Percentiles rank a stretch among this genome's conserved stretches.
Conservation (phyloP, 1,284 basidiomycete genomes). For the Leccinum solheimii region DNA sequence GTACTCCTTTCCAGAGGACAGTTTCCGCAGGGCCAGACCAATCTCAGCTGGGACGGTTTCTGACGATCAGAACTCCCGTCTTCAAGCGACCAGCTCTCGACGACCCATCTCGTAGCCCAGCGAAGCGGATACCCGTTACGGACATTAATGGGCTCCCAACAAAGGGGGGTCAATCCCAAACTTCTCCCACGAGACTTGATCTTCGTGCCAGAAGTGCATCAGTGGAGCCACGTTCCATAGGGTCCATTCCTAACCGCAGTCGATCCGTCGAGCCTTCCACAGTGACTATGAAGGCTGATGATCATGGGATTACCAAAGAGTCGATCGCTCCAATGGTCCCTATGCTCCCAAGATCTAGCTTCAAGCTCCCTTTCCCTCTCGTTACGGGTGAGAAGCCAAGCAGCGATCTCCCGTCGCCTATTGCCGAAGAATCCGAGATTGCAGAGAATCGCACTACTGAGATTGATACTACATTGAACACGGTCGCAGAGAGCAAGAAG, state of each 20-base stretch:
- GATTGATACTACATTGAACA: not conserved
- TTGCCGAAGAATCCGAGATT: conserved; percentile 34
- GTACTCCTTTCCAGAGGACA: conserved; percentile 49
- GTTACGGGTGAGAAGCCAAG: conserved; percentile 22
- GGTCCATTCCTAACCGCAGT: conserved; percentile 23
- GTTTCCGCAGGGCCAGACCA: conserved; percentile 17
- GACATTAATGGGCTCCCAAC: conserved; percentile 33
- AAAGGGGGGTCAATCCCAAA: conserved; percentile 23
- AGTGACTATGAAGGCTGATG: conserved; percentile 8
- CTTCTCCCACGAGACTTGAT: conserved; percentile 22
- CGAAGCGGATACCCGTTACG: conserved; percentile 50
- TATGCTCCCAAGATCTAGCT: conserved; percentile 20
- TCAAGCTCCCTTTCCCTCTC: conserved; percentile 49
- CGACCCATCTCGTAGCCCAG: conserved; percentile 51
- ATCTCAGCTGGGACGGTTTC: conserved; percentile 12
- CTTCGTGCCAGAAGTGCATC: conserved; percentile 32
- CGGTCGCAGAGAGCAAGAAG: conserved; percentile 23
- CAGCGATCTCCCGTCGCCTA: conserved; percentile 26
- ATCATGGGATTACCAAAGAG: conserved; percentile 18
- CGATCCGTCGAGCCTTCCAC: conserved; percentile 33
- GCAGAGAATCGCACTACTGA: not conserved
- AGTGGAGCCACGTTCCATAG: conserved; percentile 20
- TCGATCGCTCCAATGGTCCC: conserved; percentile 23
- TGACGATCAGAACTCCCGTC: conserved; percentile 26
- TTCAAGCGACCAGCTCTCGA: conserved; percentile 39